Evolutionary conservation across 163 green algal species (phyloP).

Genomic region (Scenedesmus sp.): DNA sequence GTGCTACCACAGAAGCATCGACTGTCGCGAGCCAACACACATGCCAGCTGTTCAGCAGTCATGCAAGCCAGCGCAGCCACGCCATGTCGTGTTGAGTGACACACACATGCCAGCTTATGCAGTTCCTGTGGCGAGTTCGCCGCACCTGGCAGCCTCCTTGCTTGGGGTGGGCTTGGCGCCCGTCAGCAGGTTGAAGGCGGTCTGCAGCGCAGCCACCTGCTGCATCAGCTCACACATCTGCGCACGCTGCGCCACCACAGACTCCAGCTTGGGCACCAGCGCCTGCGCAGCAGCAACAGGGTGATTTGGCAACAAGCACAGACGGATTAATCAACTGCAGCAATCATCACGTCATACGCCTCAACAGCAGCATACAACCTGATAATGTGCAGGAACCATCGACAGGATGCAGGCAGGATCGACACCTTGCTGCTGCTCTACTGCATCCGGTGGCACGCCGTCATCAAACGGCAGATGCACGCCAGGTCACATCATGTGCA

Average conservation of each 20-base stretch:
- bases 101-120: not conserved
- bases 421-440: not conserved
- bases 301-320: not conserved
- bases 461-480: too few relatives aligned
- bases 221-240: slow-evolving; percentile 36
- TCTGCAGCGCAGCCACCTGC: slow-evolving; percentile 43
- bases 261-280: slow-evolving; percentile 20
- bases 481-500: not conserved
- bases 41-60: too few relatives aligned
- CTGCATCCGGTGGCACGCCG: not conserved
- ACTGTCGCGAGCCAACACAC: too few relatives aligned
- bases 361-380: not conserved
- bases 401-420: not conserved
- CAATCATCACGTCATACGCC: not conserved
- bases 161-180: not conserved
- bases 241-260: slow-evolving; percentile 9
- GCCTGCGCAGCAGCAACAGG: slow-evolving; percentile 18
- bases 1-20: not conserved
- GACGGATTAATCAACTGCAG: not conserved
- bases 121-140: not conserved
- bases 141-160: not conserved
- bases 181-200: slow-evolving; percentile 19
- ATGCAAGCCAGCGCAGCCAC: too few relatives aligned
- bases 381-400: not conserved
- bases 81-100: too few relatives aligned